A percentile compares a stretch with the other conserved stretches of the same genome.
Conservation (phyloP, 1,284 basidiomycete genomes). For the Chiua sp. region DNA sequence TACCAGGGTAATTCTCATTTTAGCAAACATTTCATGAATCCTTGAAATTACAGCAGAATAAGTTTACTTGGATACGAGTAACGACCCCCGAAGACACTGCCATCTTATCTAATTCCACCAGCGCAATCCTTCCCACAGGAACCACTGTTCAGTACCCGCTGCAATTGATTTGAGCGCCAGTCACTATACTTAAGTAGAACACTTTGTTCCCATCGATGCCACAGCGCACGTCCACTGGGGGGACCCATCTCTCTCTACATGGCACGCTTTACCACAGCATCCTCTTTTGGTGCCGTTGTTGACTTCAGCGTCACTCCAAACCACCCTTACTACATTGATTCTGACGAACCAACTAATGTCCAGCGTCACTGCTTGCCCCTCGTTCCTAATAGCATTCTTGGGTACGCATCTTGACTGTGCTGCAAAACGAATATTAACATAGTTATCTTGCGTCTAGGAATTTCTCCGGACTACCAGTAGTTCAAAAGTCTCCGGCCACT, state of each 20-base stretch:
- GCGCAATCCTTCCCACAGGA: neutral
- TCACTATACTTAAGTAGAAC: neutral
- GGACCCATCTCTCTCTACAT: neutral
- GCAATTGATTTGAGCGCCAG: neutral
- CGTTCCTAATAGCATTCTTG: neutral
- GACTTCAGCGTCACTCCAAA: neutral
- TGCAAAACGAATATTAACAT: neutral
- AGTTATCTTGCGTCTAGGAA: neutral
- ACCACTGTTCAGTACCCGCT: neutral
- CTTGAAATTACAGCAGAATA: neutral
- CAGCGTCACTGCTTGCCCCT: neutral
- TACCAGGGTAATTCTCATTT: neutral
- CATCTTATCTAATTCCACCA: constrained; percentile 1
- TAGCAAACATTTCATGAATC: neutral
- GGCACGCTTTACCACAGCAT: neutral
- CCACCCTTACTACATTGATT: neutral
- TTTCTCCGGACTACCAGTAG: neutral
- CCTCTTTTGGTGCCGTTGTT: neutral
- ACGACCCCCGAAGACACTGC: neutral
- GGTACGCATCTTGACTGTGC: constrained; percentile 11
- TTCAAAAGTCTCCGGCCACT: neutral
- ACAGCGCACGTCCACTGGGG: neutral
- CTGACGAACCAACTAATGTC: neutral
- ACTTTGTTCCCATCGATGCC: neutral
- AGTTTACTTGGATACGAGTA: neutral